Conservation (phyloP, 2,329 filamentous ascomycete species). For the Lecanicillium sp. region DNA sequence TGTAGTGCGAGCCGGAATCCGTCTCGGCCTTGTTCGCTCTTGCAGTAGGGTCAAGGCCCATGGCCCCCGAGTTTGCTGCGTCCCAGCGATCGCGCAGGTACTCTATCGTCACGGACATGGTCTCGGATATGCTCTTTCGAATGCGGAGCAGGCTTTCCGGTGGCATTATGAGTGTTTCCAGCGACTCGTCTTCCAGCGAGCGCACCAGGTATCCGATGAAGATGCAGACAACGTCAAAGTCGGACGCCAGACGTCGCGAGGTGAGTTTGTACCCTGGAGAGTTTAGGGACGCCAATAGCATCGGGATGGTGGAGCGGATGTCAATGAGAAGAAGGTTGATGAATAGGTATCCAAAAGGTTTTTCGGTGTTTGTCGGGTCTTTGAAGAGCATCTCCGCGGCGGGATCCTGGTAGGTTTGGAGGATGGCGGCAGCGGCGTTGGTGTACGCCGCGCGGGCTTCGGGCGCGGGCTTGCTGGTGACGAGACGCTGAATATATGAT, state of each 20-base stretch:
- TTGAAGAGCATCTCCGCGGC: conserved; percentile 48
- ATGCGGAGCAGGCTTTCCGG: conserved; percentile 57
- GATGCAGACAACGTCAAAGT: conserved; percentile 55
- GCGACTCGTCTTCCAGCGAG: conserved; percentile 43
- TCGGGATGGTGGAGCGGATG: conserved; percentile 55
- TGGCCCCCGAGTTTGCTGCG: conserved; percentile 54
- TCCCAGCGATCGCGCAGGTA: conserved; percentile 67
- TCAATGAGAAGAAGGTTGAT: conserved; percentile 62
- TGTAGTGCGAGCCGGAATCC: conserved; percentile 38
- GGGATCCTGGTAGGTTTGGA: conserved; percentile 46
- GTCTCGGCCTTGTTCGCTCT: conserved; percentile 39
- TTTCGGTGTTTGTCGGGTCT: conserved; percentile 35
- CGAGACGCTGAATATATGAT: conserved; percentile 45
- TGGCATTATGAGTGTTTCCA: conserved; percentile 39
- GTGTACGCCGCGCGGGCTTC: conserved; percentile 54
- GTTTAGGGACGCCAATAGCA: conserved; percentile 53
- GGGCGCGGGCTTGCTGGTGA: conserved; percentile 48
- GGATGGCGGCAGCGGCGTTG: conserved; percentile 50
- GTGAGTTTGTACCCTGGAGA: conserved; percentile 43
- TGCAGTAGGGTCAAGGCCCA: conserved; percentile 54
- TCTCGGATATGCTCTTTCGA: conserved; percentile 54
- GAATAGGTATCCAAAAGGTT: conserved; percentile 56
- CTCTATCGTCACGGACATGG: conserved; percentile 57
- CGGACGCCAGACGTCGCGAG: conserved; percentile 51
- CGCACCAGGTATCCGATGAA: conserved; percentile 54